phyloP scores from a whole-genome alignment of 1,284 basidiomycete species.

The Rhodotorula sp. region DNA sequence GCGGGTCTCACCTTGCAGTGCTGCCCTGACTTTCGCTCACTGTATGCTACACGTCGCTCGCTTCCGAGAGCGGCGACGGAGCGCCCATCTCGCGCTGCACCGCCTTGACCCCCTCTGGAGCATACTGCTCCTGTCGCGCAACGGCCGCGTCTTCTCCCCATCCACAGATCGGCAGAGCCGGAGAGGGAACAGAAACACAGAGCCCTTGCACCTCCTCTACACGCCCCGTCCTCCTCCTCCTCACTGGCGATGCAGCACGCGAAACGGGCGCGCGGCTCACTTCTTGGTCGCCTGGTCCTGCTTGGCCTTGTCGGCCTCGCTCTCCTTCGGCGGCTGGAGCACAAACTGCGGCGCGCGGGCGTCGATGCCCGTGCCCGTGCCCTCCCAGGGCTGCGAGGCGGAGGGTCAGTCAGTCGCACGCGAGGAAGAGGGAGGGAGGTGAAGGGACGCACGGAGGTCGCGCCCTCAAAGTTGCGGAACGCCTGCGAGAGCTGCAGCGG shows the following conservation, averaged over 20 bases:
- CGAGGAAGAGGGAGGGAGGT: not conserved
- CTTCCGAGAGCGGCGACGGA: no score
- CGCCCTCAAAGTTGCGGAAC: slow-evolving; percentile 90
- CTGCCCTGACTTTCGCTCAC: no score
- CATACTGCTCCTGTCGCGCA: not conserved
- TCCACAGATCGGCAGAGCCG: not conserved
- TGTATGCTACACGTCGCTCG: no score
- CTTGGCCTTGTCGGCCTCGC: slow-evolving; percentile 51
- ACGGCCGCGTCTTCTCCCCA: not conserved
- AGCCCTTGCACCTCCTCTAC: not conserved
- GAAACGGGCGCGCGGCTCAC: no score
- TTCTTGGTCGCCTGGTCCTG: slow-evolving; percentile 24
- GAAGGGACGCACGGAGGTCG: slow-evolving; percentile 29
- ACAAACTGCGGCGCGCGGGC: slow-evolving; percentile 59
- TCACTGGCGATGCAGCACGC: no score
- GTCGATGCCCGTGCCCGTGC: slow-evolving; percentile 80
- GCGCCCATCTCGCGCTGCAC: no score
- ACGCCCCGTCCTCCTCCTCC: not conserved
- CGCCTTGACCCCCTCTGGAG: no score
- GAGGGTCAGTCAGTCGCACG: not conserved
- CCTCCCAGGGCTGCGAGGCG: slow-evolving; percentile 79
- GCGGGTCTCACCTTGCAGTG: no score
- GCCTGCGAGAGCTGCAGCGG: slow-evolving; percentile 97
- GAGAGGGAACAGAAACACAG: not conserved
- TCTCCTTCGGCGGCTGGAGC: slow-evolving; percentile 53